phyloP scores from a whole-genome alignment of 2,329 filamentous ascomycete species.

The Talaromyces marneffei region DNA sequence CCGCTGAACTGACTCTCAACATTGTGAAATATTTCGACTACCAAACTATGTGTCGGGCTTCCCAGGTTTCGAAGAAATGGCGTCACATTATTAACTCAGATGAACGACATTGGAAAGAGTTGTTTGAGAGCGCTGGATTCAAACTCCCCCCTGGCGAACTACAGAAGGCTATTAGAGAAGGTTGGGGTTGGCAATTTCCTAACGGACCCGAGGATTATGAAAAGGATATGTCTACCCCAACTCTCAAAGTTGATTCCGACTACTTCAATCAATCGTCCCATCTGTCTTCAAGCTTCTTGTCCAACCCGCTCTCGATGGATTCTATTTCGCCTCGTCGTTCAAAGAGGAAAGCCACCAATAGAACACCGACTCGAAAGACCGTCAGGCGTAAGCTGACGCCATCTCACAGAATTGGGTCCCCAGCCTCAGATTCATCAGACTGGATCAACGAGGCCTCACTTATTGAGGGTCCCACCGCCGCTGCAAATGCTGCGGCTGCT shows the following conservation, averaged over 20 bases:
- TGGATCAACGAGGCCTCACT: slow-evolving; percentile 45
- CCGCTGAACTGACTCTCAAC: slow-evolving; percentile 79
- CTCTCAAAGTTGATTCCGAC: slow-evolving; percentile 36
- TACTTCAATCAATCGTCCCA: slow-evolving; percentile 15
- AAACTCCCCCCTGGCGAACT: slow-evolving; percentile 73
- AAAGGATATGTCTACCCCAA: slow-evolving; percentile 58
- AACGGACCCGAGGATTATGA: slow-evolving; percentile 69
- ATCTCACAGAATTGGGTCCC: slow-evolving; percentile 30
- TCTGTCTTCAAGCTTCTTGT: slow-evolving; percentile 21
- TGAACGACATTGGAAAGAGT: slow-evolving; percentile 91
- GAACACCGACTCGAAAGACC: slow-evolving; percentile 47
- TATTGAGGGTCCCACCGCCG: slow-evolving; percentile 78
- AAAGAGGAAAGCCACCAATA: slow-evolving; percentile 46
- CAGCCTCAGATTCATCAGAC: slow-evolving; percentile 35
- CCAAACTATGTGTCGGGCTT: slow-evolving; percentile 78
- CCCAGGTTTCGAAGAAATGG: slow-evolving; percentile 93
- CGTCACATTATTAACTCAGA: slow-evolving; percentile 84
- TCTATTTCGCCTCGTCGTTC: slow-evolving; percentile 29
- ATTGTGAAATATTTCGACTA: slow-evolving; percentile 82
- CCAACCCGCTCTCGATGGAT: slow-evolving; percentile 21
- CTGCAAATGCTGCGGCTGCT: slow-evolving; percentile 71
- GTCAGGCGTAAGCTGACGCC: slow-evolving; percentile 50
- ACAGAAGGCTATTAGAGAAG: slow-evolving; percentile 76
- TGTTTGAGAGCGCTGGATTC: slow-evolving; percentile 81
- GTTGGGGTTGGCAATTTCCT: slow-evolving; percentile 97